Percentiles rank a stretch among this genome's conserved stretches.
phyloP scores from a whole-genome alignment of 345 rosid genomes.

The Euphorbia tirucalli region DNA sequence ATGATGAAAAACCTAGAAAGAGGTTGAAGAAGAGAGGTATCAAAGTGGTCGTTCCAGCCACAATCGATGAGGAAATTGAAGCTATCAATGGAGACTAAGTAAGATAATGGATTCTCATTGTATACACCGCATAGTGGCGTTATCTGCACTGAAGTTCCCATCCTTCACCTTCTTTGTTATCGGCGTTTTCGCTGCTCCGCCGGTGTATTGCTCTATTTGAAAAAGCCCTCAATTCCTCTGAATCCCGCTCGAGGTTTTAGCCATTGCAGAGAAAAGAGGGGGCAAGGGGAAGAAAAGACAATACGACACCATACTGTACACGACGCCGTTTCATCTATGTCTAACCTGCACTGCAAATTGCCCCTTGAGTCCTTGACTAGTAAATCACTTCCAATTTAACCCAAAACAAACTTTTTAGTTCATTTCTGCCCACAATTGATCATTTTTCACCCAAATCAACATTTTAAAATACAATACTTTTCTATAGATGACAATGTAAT shows the following conservation, averaged over 20 bases:
- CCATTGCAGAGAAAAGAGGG: neutral
- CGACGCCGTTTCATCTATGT: neutral
- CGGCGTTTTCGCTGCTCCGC: neutral
- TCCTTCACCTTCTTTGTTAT: slow-evolving; percentile 8
- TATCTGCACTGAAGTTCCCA: slow-evolving; percentile 97
- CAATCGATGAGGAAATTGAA: slow-evolving; percentile 90
- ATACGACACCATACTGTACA: neutral
- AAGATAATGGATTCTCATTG: slow-evolving; percentile 89
- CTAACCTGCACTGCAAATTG: neutral
- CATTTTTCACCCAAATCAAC: no score
- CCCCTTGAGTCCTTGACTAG: no score
- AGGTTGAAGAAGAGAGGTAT: slow-evolving; percentile 79
- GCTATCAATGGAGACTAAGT: slow-evolving; percentile 82
- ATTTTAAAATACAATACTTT: no score
- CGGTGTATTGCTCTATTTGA: neutral
- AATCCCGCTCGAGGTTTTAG: neutral
- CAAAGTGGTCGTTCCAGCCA: slow-evolving; percentile 98
- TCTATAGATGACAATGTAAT: no score
- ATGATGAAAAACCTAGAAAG: slow-evolving; percentile 57
- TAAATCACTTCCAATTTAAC: no score
- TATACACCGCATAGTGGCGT: slow-evolving; percentile 80
- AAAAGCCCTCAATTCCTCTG: neutral
- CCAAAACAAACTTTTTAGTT: no score
- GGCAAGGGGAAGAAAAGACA: neutral
- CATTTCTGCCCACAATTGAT: no score